Conservation (phyloP, 2,329 filamentous ascomycete species). For the Penicillium aurantiogriseum region DNA sequence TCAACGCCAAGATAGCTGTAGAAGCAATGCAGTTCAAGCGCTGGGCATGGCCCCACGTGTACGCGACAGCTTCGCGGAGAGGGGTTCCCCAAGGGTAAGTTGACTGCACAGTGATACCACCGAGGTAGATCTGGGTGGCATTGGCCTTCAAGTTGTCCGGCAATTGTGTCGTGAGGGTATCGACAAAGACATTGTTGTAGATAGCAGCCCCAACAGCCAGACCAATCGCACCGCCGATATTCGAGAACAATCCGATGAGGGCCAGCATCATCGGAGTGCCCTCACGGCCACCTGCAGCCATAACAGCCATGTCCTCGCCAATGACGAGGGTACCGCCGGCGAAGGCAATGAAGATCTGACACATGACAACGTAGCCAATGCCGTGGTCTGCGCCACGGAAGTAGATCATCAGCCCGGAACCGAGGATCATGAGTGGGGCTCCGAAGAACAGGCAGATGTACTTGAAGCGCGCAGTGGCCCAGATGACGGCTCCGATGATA, state of each 20-base stretch:
- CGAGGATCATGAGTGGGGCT: conserved; percentile 52
- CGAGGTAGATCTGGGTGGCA: conserved; percentile 26
- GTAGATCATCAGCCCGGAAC: conserved; percentile 56
- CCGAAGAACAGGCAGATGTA: conserved; percentile 52
- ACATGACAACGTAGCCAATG: conserved; percentile 55
- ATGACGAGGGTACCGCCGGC: conserved; percentile 55
- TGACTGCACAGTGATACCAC: conserved; percentile 31
- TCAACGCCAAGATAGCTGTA: conserved; percentile 33
- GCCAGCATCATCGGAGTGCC: conserved; percentile 51
- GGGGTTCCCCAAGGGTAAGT: conserved; percentile 31
- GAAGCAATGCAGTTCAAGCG: conserved; percentile 37
- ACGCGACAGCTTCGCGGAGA: conserved; percentile 35
- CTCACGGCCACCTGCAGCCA: conserved; percentile 55
- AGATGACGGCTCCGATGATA: conserved; percentile 51
- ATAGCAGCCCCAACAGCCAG: conserved; percentile 43
- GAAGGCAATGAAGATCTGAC: conserved; percentile 57
- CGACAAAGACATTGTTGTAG: conserved; percentile 58
- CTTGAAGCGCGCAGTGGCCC: conserved; percentile 54
- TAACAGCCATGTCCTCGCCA: conserved; percentile 58
- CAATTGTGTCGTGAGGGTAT: conserved; percentile 46
- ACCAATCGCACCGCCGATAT: conserved; percentile 38
- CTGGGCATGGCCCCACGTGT: conserved; percentile 42
- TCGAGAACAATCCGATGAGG: conserved; percentile 36
- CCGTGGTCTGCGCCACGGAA: conserved; percentile 52
- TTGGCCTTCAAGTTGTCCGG: conserved; percentile 35